These are phyloP conservation scores for Phaeoacremonium minimum DNA, from an alignment of 2,329 filamentous ascomycete species.

Conservation along the genomic window DNA sequence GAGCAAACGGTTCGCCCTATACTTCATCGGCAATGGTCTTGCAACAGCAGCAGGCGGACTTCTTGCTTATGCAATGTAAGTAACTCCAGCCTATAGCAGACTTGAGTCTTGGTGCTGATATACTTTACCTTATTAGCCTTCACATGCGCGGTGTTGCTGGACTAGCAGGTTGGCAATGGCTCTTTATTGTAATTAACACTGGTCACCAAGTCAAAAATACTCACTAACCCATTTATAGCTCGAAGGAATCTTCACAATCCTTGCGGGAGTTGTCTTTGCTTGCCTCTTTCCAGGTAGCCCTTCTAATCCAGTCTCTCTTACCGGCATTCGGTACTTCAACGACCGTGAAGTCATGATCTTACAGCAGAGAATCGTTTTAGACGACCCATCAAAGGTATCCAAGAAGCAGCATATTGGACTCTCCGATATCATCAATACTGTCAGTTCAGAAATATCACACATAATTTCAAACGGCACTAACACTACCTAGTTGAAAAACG, in stretches of 20 bases:
- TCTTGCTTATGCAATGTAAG: constrained; percentile 33
- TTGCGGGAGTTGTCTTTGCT: constrained; percentile 24
- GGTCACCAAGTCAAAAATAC: neutral
- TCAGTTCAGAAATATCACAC: constrained; percentile 11
- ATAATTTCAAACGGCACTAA: neutral
- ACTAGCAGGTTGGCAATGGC: constrained; percentile 27
- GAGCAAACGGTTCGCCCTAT: constrained; percentile 37
- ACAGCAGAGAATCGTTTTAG: constrained; percentile 22
- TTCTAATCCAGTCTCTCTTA: constrained; percentile 21
- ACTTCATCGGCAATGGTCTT: constrained; percentile 38
- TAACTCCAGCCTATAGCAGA: neutral
- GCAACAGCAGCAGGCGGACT: constrained; percentile 33
- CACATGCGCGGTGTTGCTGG: constrained; percentile 25
- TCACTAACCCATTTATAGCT: neutral
- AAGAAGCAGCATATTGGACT: constrained; percentile 21
- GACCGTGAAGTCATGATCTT: constrained; percentile 29
- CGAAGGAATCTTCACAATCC: constrained; percentile 29
- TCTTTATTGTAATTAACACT: constrained; percentile 19
- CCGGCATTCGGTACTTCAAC: constrained; percentile 23
- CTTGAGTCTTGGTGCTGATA: neutral
- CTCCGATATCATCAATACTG: constrained; percentile 26
- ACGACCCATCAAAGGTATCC: constrained; percentile 28
- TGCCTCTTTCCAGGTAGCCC: constrained; percentile 21
- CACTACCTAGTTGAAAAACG: constrained; percentile 25
- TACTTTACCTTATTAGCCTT: constrained; percentile 10